Evolutionary conservation across 2,329 filamentous ascomycete genomes (phyloP).

Genomic region (Aspergillus chevalieri): DNA sequence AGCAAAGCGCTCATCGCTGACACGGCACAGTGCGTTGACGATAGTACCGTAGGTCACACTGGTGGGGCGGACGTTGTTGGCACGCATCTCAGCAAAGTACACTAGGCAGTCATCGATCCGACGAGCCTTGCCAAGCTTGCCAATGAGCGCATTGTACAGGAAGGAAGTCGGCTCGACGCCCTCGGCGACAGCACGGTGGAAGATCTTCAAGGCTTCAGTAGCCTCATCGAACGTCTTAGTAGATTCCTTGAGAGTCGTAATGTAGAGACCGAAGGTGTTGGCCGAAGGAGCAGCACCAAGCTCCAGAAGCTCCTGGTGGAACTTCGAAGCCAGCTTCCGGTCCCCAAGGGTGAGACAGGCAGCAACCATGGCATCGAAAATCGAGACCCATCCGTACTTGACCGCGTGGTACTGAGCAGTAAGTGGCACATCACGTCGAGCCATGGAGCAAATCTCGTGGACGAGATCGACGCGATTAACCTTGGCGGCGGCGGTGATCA

Average conservation of each 20-base stretch:
- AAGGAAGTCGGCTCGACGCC: slow-evolving; percentile 95
- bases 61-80: slow-evolving; percentile 84
- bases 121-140: slow-evolving; percentile 94
- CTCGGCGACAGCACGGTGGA: slow-evolving; percentile 86
- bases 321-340: slow-evolving; percentile 73
- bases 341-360: slow-evolving; percentile 80
- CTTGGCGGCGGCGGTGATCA: slow-evolving; percentile 84
- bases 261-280: slow-evolving; percentile 97
- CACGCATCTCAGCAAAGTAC: slow-evolving; percentile 97
- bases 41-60: slow-evolving; percentile 98
- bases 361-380: slow-evolving; percentile 93
- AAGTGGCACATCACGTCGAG: slow-evolving; percentile 79
- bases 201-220: slow-evolving; percentile 94
- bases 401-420: slow-evolving; percentile 79
- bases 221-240: slow-evolving; percentile 98
- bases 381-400: slow-evolving; percentile 91
- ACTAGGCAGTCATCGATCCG: slow-evolving; percentile 97
- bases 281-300: slow-evolving; percentile 90
- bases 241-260: slow-evolving; percentile 96
- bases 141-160: slow-evolving; percentile 95
- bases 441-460: slow-evolving; percentile 82
- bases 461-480: slow-evolving; percentile 75
- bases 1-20: slow-evolving; percentile 95
- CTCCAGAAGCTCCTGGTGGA: slow-evolving; percentile 82
- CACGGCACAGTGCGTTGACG: slow-evolving; percentile 93